phyloP scores from a whole-genome alignment of 2,329 filamentous ascomycete species.

The Neofusicoccum cordaticola region DNA sequence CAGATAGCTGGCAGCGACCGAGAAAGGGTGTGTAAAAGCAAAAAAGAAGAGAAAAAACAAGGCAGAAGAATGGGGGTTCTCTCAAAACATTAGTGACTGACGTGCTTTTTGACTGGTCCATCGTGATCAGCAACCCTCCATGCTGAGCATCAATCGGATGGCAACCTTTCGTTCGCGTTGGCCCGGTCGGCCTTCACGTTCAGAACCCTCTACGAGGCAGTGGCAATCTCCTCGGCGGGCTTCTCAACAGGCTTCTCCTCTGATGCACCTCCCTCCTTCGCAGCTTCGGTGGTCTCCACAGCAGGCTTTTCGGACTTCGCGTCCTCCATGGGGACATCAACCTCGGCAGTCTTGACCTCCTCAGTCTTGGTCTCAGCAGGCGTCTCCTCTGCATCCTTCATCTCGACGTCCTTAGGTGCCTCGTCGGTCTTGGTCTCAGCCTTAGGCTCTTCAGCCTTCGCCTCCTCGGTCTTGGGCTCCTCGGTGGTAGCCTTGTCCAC shows the following conservation, averaged over 20 bases:
- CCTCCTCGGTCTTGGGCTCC: constrained; percentile 33
- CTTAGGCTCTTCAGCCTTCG: constrained; percentile 36
- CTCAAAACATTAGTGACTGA: background rate
- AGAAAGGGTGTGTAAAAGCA: background rate
- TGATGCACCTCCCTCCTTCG: background rate
- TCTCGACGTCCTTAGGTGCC: constrained; percentile 27
- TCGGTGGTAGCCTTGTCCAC: constrained; percentile 23
- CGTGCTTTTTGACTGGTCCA: background rate
- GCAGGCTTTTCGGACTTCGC: constrained; percentile 22
- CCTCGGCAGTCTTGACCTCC: constrained; percentile 23
- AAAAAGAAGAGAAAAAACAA: background rate
- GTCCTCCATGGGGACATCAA: constrained; percentile 28
- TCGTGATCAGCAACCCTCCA: background rate
- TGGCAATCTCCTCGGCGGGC: background rate
- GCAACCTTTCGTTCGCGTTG: background rate
- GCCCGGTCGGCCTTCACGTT: background rate
- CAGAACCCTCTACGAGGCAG: background rate
- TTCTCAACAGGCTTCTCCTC: background rate
- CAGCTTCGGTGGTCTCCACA: background rate
- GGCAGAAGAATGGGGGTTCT: background rate
- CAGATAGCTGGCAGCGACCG: background rate
- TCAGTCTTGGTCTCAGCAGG: constrained; percentile 22
- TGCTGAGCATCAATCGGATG: no score
- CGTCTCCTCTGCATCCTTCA: constrained; percentile 29
- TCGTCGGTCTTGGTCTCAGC: constrained; percentile 37